Base-by-base conservation (phyloP, 2,329 filamentous ascomycete species). In the Trichoderma guizhouense region DNA sequence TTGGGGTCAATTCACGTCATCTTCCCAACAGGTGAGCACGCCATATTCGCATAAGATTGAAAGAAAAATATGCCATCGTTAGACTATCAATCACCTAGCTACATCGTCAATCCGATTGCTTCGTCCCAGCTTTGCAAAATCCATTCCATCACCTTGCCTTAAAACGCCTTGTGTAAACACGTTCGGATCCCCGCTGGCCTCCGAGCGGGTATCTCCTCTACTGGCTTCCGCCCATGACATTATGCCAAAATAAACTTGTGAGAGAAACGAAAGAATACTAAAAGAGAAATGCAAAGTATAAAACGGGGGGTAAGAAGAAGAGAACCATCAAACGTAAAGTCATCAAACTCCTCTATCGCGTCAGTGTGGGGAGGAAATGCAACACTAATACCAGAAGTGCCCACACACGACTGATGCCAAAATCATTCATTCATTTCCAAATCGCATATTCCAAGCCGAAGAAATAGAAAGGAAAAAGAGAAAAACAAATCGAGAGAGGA, bases 281-380 rank as follows among this genome's bases (percentile, higher is more conserved):
- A 58, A 69, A 73, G 8, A 36, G 11, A 24, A 43, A 8, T n/a
- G 28, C 11, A 8, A 32, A 53, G 14, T 30, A 21, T 7, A 66
- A 26, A 34, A 12, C 30, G 21, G 47, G 43, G 64, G 24, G 39
- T 6, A 34, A 62, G 51, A 43, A 69, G 65, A 69, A 73, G 73
- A 75, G 71, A 60, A 74, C 73, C 71, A 74, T 71, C 72, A 75
- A 73, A 72, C 69, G 73, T 73, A 72, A 71, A 72, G 47, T 76
- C 63, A 71, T 66, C 62, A 73, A 78, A 78, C 76, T 79, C 77
- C 77, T 74, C 72, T 76, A 71, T 73, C 73, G 73, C 76, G 72
- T 72, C 71, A 74, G 66, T 75, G 74, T 61, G 53, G 73, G 71
- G 74, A 73, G 75, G 21, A 68, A 72, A 74, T 75, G 72, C 71